Evolutionary conservation across 164 flowering plant genomes (phyloP).

Genomic region (Macadamia integrifolia): DNA sequence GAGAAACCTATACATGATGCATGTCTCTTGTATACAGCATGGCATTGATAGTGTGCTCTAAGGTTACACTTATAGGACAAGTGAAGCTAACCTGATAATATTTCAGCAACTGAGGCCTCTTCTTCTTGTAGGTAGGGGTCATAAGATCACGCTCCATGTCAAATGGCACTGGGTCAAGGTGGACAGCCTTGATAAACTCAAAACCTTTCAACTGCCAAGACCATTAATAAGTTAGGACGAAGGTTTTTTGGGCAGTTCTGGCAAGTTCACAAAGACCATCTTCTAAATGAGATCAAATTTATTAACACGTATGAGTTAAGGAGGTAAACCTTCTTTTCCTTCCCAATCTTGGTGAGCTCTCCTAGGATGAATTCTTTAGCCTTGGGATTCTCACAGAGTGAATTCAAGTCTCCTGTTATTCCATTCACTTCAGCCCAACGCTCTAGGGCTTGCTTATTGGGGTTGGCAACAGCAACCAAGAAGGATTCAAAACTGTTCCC

Average conservation of each 20-base stretch:
- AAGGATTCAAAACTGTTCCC: constrained; percentile 93
- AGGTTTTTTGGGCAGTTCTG: too few species aligned
- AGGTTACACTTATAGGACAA: not conserved
- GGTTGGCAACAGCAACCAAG: constrained; percentile 85
- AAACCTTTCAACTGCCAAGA: constrained; percentile 90
- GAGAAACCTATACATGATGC: too few species aligned
- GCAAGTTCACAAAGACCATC: not conserved
- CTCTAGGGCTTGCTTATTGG: constrained; percentile 62
- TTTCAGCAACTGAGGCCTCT: constrained; percentile 92
- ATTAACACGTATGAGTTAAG: not conserved
- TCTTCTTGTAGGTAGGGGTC: constrained; percentile 95
- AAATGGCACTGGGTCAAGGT: constrained; percentile 87
- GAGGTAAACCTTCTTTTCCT: constrained; percentile 72
- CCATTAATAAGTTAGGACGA: not conserved
- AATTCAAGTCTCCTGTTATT: constrained; percentile 56
- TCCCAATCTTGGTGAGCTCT: constrained; percentile 68
- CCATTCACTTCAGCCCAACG: constrained; percentile 63
- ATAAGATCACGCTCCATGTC: constrained; percentile 95
- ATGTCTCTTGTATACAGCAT: too few species aligned
- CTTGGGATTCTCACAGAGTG: constrained; percentile 70
- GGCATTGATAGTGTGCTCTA: not conserved
- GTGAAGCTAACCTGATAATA: constrained; percentile 65
- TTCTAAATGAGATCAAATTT: not conserved
- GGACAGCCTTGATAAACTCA: constrained; percentile 75
- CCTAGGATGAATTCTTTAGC: constrained; percentile 71